Evolutionary conservation across 2,329 filamentous ascomycete genomes (phyloP).

Genomic region (Cercospora sesami): DNA sequence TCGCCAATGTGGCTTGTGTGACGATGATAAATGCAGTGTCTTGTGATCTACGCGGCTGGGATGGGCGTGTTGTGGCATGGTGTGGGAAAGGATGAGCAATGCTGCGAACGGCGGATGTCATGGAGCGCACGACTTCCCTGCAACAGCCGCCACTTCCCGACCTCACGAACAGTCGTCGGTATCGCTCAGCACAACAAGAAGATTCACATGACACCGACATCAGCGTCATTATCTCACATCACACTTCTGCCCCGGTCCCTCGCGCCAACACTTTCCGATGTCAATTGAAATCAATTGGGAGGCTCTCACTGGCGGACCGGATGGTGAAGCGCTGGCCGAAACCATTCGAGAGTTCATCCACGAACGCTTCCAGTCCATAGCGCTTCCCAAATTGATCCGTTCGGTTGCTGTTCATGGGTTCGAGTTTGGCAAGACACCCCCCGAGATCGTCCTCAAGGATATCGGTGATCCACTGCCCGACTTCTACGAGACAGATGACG

Average conservation of each 20-base stretch:
- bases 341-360: slow-evolving; percentile 91
- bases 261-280: slow-evolving; percentile 56
- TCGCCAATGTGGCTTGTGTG: slow-evolving; percentile 3
- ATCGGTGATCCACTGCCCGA: slow-evolving; percentile 93
- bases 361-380: slow-evolving; percentile 89
- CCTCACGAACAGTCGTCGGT: neutral
- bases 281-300: slow-evolving; percentile 98
- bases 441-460: slow-evolving; percentile 89
- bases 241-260: slow-evolving; percentile 2
- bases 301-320: slow-evolving; percentile 81
- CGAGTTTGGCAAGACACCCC: slow-evolving; percentile 80
- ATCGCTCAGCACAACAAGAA: neutral
- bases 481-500: slow-evolving; percentile 85
- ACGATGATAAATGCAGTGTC: neutral
- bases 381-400: slow-evolving; percentile 92
- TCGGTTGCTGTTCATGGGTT: slow-evolving; percentile 94
- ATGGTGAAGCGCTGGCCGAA: slow-evolving; percentile 80
- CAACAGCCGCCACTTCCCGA: neutral
- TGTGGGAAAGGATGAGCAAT: neutral
- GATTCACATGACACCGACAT: slow-evolving; percentile 3
- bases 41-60: neutral
- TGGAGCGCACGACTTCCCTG: neutral
- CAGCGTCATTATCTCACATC: slow-evolving; percentile 5
- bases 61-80: neutral
- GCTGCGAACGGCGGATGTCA: neutral